Evolutionary conservation across 2,329 filamentous ascomycete species (phyloP), one percentile per base, ranked within the genome.

Genomic region (Cercospora sesami): DNA sequence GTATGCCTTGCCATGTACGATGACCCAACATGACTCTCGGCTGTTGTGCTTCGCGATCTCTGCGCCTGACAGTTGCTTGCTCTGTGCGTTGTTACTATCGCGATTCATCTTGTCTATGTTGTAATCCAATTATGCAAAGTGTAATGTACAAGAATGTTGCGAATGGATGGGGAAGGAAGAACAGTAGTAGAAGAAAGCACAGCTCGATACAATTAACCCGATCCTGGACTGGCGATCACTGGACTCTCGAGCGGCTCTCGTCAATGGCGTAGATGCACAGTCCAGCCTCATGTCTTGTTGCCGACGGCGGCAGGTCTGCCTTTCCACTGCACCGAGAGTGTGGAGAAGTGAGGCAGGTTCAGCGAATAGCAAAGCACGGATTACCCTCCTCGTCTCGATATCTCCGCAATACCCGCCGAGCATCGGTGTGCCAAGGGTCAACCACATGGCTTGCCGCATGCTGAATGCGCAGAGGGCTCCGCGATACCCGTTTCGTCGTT

Each of bases 1-100:
- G 82, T 96, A 77, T 36, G 75, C 76, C 81, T 91, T 91, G 69
- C 92, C 91, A 81, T 96, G 91, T 68, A 96, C 87, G 76, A 96
- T 92, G 57, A 96, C 92, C 93, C 93, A 97, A 82, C 93, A 96
- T 61, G 92, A 94, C 74, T 96, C 88, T 75, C 87, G 86, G 75
- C 84, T 90, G 81, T 91, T 91, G 84, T 98, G 94, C 82, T 93
- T 83, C 65, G 88, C 87, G 68, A 92, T 81, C 68, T 88, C 84
- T 51, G 84, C 81, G 30, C 70, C 70, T 28, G 66, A 62, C 48
- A 84, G 81, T 79, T 83, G 82, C 39, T 74, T 72, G 64, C 71
- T 72, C 72, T 81, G 79, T 59, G 77, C 80, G 70, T 80, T 69
- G 71, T 80, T 80, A 76, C 78, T 80, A 53, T 79, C 66, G 76